Conservation (phyloP, 345 rosid species). For the Brassica carinata region DNA sequence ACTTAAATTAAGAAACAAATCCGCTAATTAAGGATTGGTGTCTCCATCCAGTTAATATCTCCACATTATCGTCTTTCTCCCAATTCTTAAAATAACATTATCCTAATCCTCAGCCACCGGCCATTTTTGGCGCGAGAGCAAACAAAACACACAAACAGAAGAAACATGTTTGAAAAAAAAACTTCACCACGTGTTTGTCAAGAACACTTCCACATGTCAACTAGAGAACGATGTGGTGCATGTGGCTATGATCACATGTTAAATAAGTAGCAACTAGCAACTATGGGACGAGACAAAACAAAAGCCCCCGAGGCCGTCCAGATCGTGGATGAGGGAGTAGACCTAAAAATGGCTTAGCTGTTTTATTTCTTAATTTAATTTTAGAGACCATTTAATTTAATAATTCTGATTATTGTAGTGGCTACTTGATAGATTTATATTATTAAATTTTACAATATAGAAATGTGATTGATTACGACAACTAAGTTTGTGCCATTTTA, state of each 20-base stretch:
- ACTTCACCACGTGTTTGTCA: neutral
- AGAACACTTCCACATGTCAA: neutral
- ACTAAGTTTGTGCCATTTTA: neutral
- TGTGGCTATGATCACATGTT: constrained; percentile 1
- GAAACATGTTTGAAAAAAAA: constrained; percentile 27
- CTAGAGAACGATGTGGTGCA: constrained; percentile 4
- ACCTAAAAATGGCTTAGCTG: neutral
- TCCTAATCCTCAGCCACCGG: constrained; percentile 23
- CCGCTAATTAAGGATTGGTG: constrained; percentile 41
- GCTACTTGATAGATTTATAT: neutral
- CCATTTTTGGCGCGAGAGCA: constrained; percentile 36
- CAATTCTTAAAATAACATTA: constrained; percentile 14
- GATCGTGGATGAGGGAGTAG: constrained; percentile 5
- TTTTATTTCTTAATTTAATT: neutral
- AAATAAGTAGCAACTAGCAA: constrained; percentile 11
- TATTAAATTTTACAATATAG: neutral
- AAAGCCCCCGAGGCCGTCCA: constrained; percentile 31
- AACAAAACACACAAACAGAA: constrained; percentile 8
- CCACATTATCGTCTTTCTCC: constrained; percentile 36
- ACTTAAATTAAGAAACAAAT: neutral
- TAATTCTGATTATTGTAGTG: neutral
- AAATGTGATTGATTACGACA: neutral
- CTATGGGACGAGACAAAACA: neutral
- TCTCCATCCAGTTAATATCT: constrained; percentile 39
- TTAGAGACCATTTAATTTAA: neutral